Evolutionary conservation across 768 basidiomycete species (phyloP), one percentile per base, ranked within the genome.

Genomic region (Boletus subparvulus): DNA sequence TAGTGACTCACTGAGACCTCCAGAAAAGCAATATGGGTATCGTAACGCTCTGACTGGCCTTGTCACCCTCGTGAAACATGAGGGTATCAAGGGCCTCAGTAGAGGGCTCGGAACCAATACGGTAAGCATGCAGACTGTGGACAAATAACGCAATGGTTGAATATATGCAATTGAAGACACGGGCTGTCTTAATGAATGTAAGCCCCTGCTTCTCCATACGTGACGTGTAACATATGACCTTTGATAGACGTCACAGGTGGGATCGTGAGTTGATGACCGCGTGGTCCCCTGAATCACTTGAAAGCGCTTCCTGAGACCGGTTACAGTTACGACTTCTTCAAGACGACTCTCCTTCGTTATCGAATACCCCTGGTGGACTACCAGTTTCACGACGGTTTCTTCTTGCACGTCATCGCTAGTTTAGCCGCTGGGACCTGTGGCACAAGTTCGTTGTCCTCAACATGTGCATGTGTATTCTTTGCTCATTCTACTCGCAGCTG

Each of bases 41-140:
- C 77, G 80, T 21, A 92, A 94, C 69, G 91, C 84, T n/a, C 60
- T 93, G 17, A 77, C 80, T 47, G 93, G 93, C 9, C 73, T 95
- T n/a, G 60, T 81, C 8, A 77, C 68, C 59, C 78, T 95, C 45
- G 73, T 88, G 11, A 80, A 76, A 60, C 80, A 81, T 48, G 93
- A 94, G 67, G 91, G 92, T 17, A 43, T 84, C 9, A 79, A 76
- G 32, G 88, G 88, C 5, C 78, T 94, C 54, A 74, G 78, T 13
- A 78, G 92, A 64, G 93, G 93, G 19, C 73, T 94, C 41, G 88
- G 83, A 19, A 86, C 91, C 16, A 96, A 96, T 64, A 80, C 80
- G 47, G 88, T 90, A 68, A 58, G 84, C 70, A 52, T 45, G 33
- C 50, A 51, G 13, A 43, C 16, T 26, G 8, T 36, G 28, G 35